A percentile compares a stretch with the other conserved stretches of the same genome.
Conservation (phyloP, 768 basidiomycete species). For the Epithele typhae region DNA sequence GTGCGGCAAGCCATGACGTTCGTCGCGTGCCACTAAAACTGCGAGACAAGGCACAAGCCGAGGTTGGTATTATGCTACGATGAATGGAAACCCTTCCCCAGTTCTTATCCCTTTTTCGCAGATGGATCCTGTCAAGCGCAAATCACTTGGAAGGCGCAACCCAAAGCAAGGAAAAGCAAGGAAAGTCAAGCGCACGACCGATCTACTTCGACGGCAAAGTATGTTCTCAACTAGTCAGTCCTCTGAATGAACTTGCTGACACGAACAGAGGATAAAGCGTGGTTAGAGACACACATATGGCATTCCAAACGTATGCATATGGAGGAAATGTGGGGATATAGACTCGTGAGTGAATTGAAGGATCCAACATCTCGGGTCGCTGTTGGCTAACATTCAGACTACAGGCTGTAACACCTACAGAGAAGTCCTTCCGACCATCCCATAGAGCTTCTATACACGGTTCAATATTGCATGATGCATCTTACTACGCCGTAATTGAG, state of each 20-base stretch:
- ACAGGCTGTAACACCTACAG: conserved; percentile 84
- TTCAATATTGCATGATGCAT: conserved; percentile 86
- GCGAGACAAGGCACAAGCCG: conserved; percentile 74
- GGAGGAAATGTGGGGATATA: conserved; percentile 89
- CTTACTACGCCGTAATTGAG: conserved; percentile 76
- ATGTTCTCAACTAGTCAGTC: conserved; percentile 7
- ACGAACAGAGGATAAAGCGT: conserved; percentile 74
- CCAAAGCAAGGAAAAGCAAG: conserved; percentile 64
- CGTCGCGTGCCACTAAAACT: conserved; percentile 85
- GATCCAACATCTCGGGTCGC: too few species aligned
- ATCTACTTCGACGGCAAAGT: conserved; percentile 76
- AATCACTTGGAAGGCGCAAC: conserved; percentile 39
- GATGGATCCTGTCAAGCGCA: conserved; percentile 50
- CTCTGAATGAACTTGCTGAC: background rate
- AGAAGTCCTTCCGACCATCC: conserved; percentile 89
- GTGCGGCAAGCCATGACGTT: conserved; percentile 94
- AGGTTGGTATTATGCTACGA: conserved; percentile 50
- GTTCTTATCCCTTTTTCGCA: too few species aligned
- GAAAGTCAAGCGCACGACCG: conserved; percentile 51
- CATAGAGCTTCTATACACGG: conserved; percentile 85
- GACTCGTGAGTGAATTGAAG: conserved; percentile 50
- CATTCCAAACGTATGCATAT: conserved; percentile 97
- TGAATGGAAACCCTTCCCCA: too few species aligned
- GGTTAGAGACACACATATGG: conserved; percentile 97
- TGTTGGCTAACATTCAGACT: background rate